phyloP scores from a whole-genome alignment of 495 filamentous ascomycete species.

The Viridothelium virens region DNA sequence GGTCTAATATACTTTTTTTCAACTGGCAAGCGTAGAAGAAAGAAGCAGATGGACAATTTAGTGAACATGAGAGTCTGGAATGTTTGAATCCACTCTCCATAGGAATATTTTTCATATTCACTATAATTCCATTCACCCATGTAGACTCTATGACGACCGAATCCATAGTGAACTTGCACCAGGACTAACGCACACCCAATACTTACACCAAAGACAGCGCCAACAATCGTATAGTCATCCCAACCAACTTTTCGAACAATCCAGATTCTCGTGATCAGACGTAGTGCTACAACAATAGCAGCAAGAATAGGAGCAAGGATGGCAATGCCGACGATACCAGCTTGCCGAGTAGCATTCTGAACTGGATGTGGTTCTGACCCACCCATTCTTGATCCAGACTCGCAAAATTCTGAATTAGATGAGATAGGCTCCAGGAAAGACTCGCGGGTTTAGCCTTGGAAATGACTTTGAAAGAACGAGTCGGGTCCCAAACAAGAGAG shows the following conservation, averaged over 20 bases:
- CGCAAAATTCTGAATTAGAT: too few relatives aligned
- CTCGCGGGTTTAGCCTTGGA: too few relatives aligned
- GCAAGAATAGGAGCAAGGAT: background rate
- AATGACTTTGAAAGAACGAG: too few relatives aligned
- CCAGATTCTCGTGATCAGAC: slow-evolving; percentile 5
- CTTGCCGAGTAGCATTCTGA: background rate
- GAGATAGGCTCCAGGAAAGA: too few relatives aligned
- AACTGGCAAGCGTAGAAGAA: slow-evolving; percentile 64
- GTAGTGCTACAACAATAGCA: background rate
- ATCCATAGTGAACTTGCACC: background rate
- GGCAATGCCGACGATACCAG: background rate
- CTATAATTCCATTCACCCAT: background rate
- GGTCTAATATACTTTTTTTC: slow-evolving; percentile 33
- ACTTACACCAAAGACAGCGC: background rate
- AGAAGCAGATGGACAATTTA: slow-evolving; percentile 67
- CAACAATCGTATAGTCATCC: background rate
- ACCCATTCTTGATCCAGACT: background rate
- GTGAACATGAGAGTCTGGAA: slow-evolving; percentile 39
- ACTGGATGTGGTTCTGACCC: background rate
- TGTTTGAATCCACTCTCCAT: background rate
- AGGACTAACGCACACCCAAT: background rate
- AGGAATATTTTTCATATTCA: background rate
- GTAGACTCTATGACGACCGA: background rate
- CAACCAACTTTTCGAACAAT: slow-evolving; percentile 7
- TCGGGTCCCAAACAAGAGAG: too few relatives aligned